A percentile compares a stretch with the other conserved stretches of the same genome.
Evolutionary conservation across 1,139 yeast genomes (phyloP).

Genomic region (Debaryomyces singareniensis): DNA sequence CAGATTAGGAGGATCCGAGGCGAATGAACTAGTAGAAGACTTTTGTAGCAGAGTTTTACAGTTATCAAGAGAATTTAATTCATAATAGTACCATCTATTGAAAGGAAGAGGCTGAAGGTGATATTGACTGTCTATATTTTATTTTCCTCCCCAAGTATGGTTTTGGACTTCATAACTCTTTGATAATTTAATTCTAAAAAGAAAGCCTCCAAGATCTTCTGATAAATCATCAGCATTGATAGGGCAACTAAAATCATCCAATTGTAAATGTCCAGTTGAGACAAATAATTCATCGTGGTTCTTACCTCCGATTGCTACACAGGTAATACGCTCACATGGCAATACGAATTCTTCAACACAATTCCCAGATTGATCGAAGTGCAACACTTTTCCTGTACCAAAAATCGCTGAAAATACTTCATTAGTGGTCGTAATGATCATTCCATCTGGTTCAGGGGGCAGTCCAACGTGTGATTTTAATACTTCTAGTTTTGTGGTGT

Average conservation of each 20-base stretch:
- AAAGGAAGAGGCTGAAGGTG: no score
- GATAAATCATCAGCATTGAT: conserved; percentile 22
- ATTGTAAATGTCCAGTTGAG: conserved; percentile 55
- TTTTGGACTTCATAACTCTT: conserved; percentile 20
- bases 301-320: conserved; percentile 68
- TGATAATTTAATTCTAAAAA: conserved; percentile 21
- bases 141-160: conserved; percentile 17
- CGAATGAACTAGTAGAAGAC: conserved; percentile 61
- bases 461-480: conserved; percentile 5
- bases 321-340: conserved; percentile 62
- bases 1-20: conserved; percentile 58
- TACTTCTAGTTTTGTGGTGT: conserved; percentile 14
- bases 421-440: conserved; percentile 56
- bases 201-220: conserved; percentile 53
- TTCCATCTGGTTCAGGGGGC: conserved; percentile 61
- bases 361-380: conserved; percentile 45
- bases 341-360: conserved; percentile 46
- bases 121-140: neutral
- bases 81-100: no score
- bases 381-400: conserved; percentile 51
- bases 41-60: conserved; percentile 26
- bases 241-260: conserved; percentile 27
- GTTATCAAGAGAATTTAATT: no score
- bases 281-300: conserved; percentile 54
- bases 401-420: conserved; percentile 66